Percentiles rank a stretch among this genome's conserved stretches.
Conservation (phyloP, 257 asterid species). For the Ajuga chamaepitys region DNA sequence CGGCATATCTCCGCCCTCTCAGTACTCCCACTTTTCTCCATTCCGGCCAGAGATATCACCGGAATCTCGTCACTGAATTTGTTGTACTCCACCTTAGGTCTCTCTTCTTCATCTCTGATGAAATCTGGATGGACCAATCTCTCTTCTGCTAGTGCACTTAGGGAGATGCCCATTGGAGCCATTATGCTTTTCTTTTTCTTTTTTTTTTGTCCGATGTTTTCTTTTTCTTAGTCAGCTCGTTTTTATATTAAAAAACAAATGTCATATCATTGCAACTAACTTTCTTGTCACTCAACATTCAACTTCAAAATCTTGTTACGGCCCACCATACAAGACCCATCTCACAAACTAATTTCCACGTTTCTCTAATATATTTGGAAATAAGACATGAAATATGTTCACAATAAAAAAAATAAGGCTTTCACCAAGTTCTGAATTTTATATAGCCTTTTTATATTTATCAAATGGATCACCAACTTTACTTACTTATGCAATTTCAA, state of each 20-base stretch:
- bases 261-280: slow-evolving; percentile 2
- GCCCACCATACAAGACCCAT: too few species aligned
- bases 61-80: slow-evolving; percentile 74
- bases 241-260: neutral
- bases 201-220: neutral
- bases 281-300: slow-evolving; percentile 9
- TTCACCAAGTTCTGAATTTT: too few species aligned
- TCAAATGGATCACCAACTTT: too few species aligned
- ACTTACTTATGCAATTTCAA: too few species aligned
- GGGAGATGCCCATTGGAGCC: slow-evolving; percentile 24
- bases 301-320: neutral
- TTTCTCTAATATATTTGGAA: too few species aligned
- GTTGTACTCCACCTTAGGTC: slow-evolving; percentile 76
- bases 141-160: slow-evolving; percentile 34
- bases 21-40: slow-evolving; percentile 22
- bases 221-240: neutral
- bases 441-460: too few species aligned
- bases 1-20: slow-evolving; percentile 40
- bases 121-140: slow-evolving; percentile 32
- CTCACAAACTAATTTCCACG: too few species aligned
- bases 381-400: too few species aligned
- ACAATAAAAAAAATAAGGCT: too few species aligned
- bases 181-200: neutral
- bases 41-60: slow-evolving; percentile 67
- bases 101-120: slow-evolving; percentile 79